phyloP scores from a whole-genome alignment of 1,284 basidiomycete genomes.

The Ustilago loliicola region DNA sequence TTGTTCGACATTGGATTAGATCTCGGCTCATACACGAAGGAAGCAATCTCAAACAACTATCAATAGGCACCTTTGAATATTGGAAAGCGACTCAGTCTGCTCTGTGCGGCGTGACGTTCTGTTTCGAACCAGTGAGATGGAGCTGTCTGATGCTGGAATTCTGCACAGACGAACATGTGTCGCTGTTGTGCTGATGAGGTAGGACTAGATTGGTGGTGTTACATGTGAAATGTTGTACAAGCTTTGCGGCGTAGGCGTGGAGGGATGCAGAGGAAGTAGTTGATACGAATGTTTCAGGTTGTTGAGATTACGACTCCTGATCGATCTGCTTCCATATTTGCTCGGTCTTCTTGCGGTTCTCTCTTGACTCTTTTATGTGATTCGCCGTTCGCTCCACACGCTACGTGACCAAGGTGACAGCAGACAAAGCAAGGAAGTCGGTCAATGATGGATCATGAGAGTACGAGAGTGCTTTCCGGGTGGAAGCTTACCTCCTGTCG shows the following conservation, averaged over 20 bases:
- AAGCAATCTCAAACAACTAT: not conserved
- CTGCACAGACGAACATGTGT: not conserved
- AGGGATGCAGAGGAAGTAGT: not conserved
- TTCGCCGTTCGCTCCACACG: conserved; percentile 43
- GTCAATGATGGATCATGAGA: not conserved
- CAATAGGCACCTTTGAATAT: too few relatives aligned
- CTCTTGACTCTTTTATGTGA: conserved; percentile 39
- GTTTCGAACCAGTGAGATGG: not conserved
- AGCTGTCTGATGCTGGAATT: not conserved
- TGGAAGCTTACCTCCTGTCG: conserved; percentile 49
- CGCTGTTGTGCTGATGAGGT: not conserved
- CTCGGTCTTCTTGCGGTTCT: conserved; percentile 50
- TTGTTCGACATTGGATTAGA: not conserved
- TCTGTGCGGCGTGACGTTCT: not conserved
- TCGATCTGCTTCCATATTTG: conserved; percentile 56
- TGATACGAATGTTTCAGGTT: not conserved
- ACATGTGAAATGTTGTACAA: conserved; percentile 25
- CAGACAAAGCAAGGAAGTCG: not conserved
- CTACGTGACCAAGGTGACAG: conserved; percentile 9
- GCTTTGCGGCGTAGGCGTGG: not conserved
- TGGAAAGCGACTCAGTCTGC: too few relatives aligned
- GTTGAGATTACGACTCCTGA: conserved; percentile 29
- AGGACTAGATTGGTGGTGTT: conserved; percentile 10
- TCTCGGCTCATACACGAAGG: conserved; percentile 8
- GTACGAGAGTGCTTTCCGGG: not conserved